Evolutionary conservation across 129 eudicot species (phyloP), one percentile per base, ranked within the genome.

Genomic region (Helianthus tuberosus): DNA sequence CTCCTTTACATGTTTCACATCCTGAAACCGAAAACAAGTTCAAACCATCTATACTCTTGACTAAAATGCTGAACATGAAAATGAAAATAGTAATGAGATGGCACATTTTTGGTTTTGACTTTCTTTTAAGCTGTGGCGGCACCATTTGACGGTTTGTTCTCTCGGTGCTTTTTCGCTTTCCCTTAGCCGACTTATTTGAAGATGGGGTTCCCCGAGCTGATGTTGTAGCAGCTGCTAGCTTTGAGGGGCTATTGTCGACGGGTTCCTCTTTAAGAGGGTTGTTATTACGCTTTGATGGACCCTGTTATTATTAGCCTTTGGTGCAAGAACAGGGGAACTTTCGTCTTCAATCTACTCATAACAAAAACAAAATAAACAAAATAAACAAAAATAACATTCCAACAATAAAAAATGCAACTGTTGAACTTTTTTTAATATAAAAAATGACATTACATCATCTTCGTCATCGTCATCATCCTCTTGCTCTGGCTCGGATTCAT

Each of bases 301-400:
- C 25, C 27, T 39, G 12, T 27, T 60, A 54, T 53, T 79, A 48
- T 29, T 79, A 13, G 80, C 35, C 82, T 86, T 91, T 60, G 93
- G 97, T 79, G 96, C 89, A 47, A 88, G 84, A 62, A 94, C 97
- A 73, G 97, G 97, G 49, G 99, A 90, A 66, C 85, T 80, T 68
- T 91, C 96, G 75, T 94, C 98, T 71, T 94, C 99, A 66, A 75
- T 72, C 97, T 88, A n/a, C n/a, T n/a, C n/a, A n/a, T n/a, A n/a
- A n/a, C n/a, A n/a, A n/a, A n/a, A n/a, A n/a, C n/a, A n/a, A 57
- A 74, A 67, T 27, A 50, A 57, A 32, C 32, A 64, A n/a, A n/a
- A n/a, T n/a, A n/a, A 74, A 59, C 5, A 49, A 25, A 27, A 59
- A 67, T 25, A 47, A 15, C 6, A 53, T 17, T 46, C 10, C 41